Evolutionary conservation across 2,329 filamentous ascomycete species (phyloP).

Genomic region (Bipolaris victoriae): DNA sequence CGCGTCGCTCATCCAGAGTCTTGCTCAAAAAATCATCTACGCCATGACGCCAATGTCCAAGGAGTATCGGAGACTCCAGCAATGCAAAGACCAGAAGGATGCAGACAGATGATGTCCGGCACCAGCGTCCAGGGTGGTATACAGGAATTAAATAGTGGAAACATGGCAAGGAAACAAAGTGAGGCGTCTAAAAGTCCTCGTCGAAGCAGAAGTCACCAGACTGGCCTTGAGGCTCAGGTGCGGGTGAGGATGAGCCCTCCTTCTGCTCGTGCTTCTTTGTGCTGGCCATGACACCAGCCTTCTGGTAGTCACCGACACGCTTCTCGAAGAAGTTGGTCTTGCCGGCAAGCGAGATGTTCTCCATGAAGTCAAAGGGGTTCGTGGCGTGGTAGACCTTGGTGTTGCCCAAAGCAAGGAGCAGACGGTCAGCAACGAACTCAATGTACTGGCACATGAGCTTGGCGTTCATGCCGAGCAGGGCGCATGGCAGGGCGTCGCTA

Average conservation of each 20-base stretch:
- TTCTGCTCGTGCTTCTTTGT: slow-evolving; percentile 72
- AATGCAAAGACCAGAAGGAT: slow-evolving; percentile 41
- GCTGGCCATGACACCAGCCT: slow-evolving; percentile 97
- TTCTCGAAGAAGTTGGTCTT: slow-evolving; percentile 99
- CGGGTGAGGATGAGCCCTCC: slow-evolving; percentile 51
- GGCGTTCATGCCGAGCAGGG: slow-evolving; percentile 95
- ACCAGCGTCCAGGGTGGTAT: slow-evolving; percentile 30
- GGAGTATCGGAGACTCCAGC: slow-evolving; percentile 41
- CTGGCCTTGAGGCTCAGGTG: slow-evolving; percentile 52
- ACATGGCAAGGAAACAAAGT: slow-evolving; percentile 24
- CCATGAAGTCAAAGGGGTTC: slow-evolving; percentile 99
- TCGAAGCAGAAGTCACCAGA: slow-evolving; percentile 88
- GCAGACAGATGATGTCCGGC: slow-evolving; percentile 32
- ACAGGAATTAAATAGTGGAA: slow-evolving; percentile 31
- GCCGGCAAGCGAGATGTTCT: slow-evolving; percentile 97
- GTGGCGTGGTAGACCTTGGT: slow-evolving; percentile 88
- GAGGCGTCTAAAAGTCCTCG: slow-evolving; percentile 82
- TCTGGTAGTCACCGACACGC: slow-evolving; percentile 99
- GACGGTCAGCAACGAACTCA: slow-evolving; percentile 96
- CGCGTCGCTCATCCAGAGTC: slow-evolving; percentile 22
- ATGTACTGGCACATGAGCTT: slow-evolving; percentile 99
- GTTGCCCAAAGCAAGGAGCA: slow-evolving; percentile 91
- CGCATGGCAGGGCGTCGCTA: slow-evolving; percentile 90
- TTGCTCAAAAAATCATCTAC: slow-evolving; percentile 4
- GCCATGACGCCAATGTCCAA: slow-evolving; percentile 26